A percentile compares a stretch with the other conserved stretches of the same genome.
Evolutionary conservation across 495 filamentous ascomycete genomes (phyloP).

Genomic region (Penicillium subrubescens): DNA sequence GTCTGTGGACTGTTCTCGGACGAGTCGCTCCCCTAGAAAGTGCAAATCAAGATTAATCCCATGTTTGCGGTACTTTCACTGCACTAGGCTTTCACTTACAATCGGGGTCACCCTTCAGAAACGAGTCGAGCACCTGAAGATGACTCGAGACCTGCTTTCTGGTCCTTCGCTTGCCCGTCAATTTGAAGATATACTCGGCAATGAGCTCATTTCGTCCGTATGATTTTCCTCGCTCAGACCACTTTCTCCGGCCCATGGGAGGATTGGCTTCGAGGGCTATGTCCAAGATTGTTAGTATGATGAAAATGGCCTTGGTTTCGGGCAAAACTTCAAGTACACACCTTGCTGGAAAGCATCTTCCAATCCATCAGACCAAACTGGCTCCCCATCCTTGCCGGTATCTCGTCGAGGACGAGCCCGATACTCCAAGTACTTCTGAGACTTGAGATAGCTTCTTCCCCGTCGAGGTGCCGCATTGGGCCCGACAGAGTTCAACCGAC

Average conservation of each 20-base stretch:
- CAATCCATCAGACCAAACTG: slow-evolving; percentile 79
- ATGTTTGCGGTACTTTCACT: background rate
- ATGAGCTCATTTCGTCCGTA: slow-evolving; percentile 93
- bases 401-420: slow-evolving; percentile 66
- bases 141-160: slow-evolving; percentile 96
- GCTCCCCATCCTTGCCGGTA: slow-evolving; percentile 54
- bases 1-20: slow-evolving; percentile 44
- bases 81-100: slow-evolving; percentile 30
- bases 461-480: slow-evolving; percentile 35
- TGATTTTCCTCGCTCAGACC: slow-evolving; percentile 67
- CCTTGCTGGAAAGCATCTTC: slow-evolving; percentile 91
- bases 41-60: slow-evolving; percentile 16
- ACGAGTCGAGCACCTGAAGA: slow-evolving; percentile 91
- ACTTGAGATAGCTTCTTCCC: slow-evolving; percentile 47
- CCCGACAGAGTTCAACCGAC: slow-evolving; percentile 43
- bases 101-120: slow-evolving; percentile 64
- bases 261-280: slow-evolving; percentile 79
- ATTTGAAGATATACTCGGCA: slow-evolving; percentile 72
- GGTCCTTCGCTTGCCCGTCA: slow-evolving; percentile 63
- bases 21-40: slow-evolving; percentile 44
- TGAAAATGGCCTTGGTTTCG: background rate
- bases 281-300: slow-evolving; percentile 9
- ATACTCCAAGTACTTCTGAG: slow-evolving; percentile 61
- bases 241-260: slow-evolving; percentile 80
- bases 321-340: slow-evolving; percentile 41